Conservation (phyloP, 331 rosid genomes). For the Dryas integrifolia region DNA sequence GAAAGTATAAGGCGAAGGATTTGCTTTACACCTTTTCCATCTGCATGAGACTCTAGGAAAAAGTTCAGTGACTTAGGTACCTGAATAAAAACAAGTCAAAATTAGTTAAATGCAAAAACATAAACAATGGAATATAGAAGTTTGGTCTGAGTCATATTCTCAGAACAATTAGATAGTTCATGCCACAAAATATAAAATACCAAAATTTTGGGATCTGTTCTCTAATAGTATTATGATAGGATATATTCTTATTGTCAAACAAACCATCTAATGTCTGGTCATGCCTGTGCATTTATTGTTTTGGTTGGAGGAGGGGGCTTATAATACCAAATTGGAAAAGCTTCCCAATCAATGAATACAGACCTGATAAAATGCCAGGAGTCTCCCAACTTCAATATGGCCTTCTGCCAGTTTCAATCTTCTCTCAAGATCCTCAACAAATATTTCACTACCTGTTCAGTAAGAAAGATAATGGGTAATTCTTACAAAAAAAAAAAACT, state of each 20-base stretch:
- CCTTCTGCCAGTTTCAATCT: slow-evolving; percentile 76
- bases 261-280: background rate
- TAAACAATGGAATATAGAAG: background rate
- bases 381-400: slow-evolving; percentile 94
- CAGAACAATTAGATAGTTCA: background rate
- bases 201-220: background rate
- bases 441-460: slow-evolving; percentile 49
- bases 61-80: slow-evolving; percentile 91
- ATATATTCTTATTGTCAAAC: background rate
- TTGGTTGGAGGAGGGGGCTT: background rate
- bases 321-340: background rate
- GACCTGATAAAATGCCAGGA: slow-evolving; percentile 86
- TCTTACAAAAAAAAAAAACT: background rate
- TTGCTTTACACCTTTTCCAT: slow-evolving; percentile 89
- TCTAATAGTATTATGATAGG: background rate
- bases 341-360: slow-evolving; percentile 25
- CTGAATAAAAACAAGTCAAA: slow-evolving; percentile 41
- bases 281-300: background rate
- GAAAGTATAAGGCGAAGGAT: slow-evolving; percentile 94
- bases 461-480: slow-evolving; percentile 3
- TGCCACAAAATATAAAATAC: background rate
- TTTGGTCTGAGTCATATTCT: background rate
- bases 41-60: slow-evolving; percentile 68
- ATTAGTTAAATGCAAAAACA: slow-evolving; percentile 8
- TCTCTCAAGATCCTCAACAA: slow-evolving; percentile 52